Percentiles rank a stretch among this genome's conserved stretches.
These are phyloP conservation scores for Suillus americanus DNA, from an alignment of 768 basidiomycete species.

Conservation along the genomic window DNA sequence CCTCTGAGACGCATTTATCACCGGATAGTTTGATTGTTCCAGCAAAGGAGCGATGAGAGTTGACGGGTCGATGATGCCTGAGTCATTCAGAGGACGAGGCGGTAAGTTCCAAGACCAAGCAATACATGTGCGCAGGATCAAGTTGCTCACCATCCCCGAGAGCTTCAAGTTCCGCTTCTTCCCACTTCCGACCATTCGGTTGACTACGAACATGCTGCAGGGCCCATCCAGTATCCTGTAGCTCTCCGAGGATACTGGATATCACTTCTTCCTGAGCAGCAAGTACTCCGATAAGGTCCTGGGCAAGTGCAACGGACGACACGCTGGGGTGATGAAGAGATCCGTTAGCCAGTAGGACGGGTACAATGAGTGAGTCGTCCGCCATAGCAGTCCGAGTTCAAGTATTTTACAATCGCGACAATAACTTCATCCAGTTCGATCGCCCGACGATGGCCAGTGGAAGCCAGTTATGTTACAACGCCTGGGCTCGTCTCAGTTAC, in stretches of 20 bases:
- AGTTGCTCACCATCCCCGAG: constrained; percentile 66
- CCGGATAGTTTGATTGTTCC: constrained; percentile 34
- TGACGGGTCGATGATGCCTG: constrained; percentile 51
- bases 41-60: constrained; percentile 54
- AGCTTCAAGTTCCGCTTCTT: constrained; percentile 64
- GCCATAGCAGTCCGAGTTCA: constrained; percentile 41
- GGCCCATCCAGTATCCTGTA: constrained; percentile 64
- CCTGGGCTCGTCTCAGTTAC: background rate
- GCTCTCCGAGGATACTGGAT: constrained; percentile 54
- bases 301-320: constrained; percentile 48
- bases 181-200: constrained; percentile 62
- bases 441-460: background rate
- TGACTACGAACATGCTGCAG: constrained; percentile 65
- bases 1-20: constrained; percentile 34
- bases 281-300: constrained; percentile 60
- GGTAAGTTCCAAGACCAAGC: constrained; percentile 13
- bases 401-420: background rate
- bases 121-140: background rate
- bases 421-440: constrained; percentile 1
- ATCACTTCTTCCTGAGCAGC: constrained; percentile 47
- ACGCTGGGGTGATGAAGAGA: constrained; percentile 65
- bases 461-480: background rate
- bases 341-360: constrained; percentile 57
- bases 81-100: background rate
- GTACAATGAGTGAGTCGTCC: constrained; percentile 49